Evolutionary conservation across 192 early-diverging fungal species (phyloP).

Genomic region (Podila minutissima): DNA sequence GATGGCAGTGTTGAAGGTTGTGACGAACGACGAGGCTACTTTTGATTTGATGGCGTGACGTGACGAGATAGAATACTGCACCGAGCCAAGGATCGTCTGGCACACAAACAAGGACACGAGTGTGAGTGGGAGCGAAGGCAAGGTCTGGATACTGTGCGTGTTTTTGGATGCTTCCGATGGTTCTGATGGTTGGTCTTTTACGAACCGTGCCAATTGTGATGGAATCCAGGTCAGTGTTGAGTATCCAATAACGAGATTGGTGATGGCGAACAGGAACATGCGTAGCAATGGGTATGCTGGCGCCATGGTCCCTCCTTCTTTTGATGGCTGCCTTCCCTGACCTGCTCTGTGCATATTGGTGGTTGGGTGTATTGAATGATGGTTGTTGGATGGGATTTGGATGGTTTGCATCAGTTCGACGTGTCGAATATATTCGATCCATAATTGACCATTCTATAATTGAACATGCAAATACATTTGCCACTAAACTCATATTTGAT

Average conservation of each 20-base stretch:
- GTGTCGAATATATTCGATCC: too few species aligned
- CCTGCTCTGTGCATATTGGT: conserved; percentile 1
- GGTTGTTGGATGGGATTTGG: not conserved
- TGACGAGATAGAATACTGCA: conserved; percentile 11
- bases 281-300: conserved; percentile 41
- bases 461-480: too few species aligned
- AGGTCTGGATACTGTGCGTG: not conserved
- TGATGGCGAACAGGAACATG: conserved; percentile 32
- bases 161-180: not conserved
- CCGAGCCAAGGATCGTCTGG: conserved; percentile 21
- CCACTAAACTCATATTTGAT: too few species aligned
- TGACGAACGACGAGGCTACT: conserved; percentile 11
- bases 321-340: conserved; percentile 1
- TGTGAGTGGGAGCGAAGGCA: conserved; percentile 43
- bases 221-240: conserved; percentile 32
- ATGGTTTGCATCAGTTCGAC: not conserved
- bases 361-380: not conserved
- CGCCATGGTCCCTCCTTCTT: not conserved
- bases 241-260: conserved; percentile 23
- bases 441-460: too few species aligned
- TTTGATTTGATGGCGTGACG: not conserved
- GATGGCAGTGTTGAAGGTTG: conserved; percentile 22
- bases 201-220: not conserved
- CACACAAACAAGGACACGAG: conserved; percentile 20
- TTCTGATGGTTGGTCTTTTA: not conserved